Evolutionary conservation across 2,329 filamentous ascomycete species (phyloP), one percentile per base, ranked within the genome.

Genomic region (Diaporthe vexans): DNA sequence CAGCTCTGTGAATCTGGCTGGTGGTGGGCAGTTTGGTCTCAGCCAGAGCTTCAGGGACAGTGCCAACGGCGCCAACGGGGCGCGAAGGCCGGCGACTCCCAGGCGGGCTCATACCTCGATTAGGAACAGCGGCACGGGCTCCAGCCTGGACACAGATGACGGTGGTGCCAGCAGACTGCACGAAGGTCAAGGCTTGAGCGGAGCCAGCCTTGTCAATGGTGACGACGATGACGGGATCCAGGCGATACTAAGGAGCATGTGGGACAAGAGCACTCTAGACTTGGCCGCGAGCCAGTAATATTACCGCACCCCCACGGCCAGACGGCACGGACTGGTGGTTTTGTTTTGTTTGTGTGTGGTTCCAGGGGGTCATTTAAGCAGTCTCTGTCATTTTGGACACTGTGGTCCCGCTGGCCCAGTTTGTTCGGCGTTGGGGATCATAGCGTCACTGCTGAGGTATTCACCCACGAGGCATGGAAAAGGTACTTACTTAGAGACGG

Each of bases 241-340:
- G 1, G 83, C 87, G 6, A 78, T 91, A 57, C 81, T 92, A 71
- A 84, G 90, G 72, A 89, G 88, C 76, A 81, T 92, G 65, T 92
- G 91, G 91, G 90, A 92, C 59, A 91, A 89, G 84, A 88, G 85
- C 65, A 57, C 68, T 33, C 83, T 86, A 80, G 89, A 91, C 78
- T 82, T 91, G 74, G 88, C 88, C 78, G 87, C 87, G 37, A 91
- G 90, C 78, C 85, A 87, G 63, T 81, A 85, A 52, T 86, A 83
- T 81, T 77, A 2, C 29, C 33, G 3, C 15, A 29, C 35, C 54
- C 24, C 24, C n/a, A 19, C 33, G 46, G 46, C 63, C 33, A 54
- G 11, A 40, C 15, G 13, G 48, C 33, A 40, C 13, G 17, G 26
- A 67, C 37, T 48, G 26, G 35, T 58, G 26, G 11, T 19, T 58